Evolutionary conservation across 139 green algal species (phyloP), one percentile per base, ranked within the genome.

Genomic region (Limnomonas spitsbergensis): DNA sequence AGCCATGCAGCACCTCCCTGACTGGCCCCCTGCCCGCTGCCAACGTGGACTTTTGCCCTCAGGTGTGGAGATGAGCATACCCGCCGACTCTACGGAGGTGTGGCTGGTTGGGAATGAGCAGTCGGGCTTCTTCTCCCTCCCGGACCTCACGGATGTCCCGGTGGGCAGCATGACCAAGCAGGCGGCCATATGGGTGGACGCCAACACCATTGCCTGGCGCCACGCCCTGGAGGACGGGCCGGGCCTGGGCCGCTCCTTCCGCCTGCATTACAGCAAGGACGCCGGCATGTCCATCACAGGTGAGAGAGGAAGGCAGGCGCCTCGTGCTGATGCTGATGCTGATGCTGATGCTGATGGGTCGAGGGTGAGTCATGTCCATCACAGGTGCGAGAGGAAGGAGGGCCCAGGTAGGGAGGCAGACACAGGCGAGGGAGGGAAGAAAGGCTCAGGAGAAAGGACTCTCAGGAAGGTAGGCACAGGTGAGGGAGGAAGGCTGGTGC

Each of bases 221-320:
- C 80, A 88, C 35, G 53, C 75, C 32, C 38, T 85, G 3, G 54
- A 53, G 2, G 85, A 91, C 34, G 79, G 42, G 1, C 56, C 39
- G 0, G 83, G 79, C 32, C 42, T 40, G 2, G 56, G 78, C 1
- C 81, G 85, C 24, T 66, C 3, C 26, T 91, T 91, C 81, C 31
- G 40, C 3, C 84, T 90, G 72, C 80, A 90, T 72, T 79, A 53
- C 69, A 84, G 80, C 80, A 61, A 34, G 70, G 47, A 77, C 56
- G 86, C 74, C 32, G n/a, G 40, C 47, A 78, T 90, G 73, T 74
- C 73, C 31, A 71, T 90, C 38, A 83, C 80, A 73, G 85, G 84
- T 85, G 26, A 2, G 47, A 14, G 20, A 61, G n/a, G n/a, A n/a
- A n/a, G n/a, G n/a, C n/a, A n/a, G n/a, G n/a, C n/a, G n/a, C n/a